Conservation (phyloP, 805 yeast genomes). For the Candida chauliodis region DNA sequence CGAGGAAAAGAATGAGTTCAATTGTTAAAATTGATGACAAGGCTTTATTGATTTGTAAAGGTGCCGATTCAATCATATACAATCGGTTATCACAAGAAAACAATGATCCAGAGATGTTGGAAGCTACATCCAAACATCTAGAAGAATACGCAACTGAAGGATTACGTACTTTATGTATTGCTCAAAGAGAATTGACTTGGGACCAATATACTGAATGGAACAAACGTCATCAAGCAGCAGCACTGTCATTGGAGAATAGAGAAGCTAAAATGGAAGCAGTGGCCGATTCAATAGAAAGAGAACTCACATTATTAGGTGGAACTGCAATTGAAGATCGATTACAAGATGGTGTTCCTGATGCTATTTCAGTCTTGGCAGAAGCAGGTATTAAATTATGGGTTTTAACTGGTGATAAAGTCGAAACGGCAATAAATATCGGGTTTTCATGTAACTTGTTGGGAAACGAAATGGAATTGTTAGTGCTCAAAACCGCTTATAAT, state of each 20-base stretch:
- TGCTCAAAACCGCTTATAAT: constrained; percentile 41
- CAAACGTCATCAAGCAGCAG: constrained; percentile 57
- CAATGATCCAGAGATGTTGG: constrained; percentile 49
- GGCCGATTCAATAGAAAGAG: constrained; percentile 69
- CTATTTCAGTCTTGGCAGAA: constrained; percentile 62
- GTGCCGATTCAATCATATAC: constrained; percentile 80
- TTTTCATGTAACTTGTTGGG: constrained; percentile 77
- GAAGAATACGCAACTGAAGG: constrained; percentile 84
- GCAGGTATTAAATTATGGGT: constrained; percentile 89
- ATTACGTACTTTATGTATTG: constrained; percentile 76
- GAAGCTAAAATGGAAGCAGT: constrained; percentile 72
- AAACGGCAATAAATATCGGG: constrained; percentile 84
- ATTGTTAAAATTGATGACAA: constrained; percentile 67
- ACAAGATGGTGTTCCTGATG: constrained; percentile 84
- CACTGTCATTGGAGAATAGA: constrained; percentile 59
- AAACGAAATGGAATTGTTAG: constrained; percentile 70
- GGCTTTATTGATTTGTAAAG: constrained; percentile 72
- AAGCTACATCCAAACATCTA: constrained; percentile 65
- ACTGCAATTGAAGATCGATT: constrained; percentile 84
- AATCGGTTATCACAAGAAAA: constrained; percentile 48
- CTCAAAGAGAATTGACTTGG: constrained; percentile 66
- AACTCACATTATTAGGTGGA: constrained; percentile 67
- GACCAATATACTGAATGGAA: constrained; percentile 62
- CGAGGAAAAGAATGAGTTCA: constrained; percentile 86
- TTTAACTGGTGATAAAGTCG: constrained; percentile 84